Percentiles rank a stretch among this genome's conserved stretches.
These are phyloP conservation scores for Podaxis sp. DNA, from an alignment of 768 basidiomycete species.

Conservation along the genomic window DNA sequence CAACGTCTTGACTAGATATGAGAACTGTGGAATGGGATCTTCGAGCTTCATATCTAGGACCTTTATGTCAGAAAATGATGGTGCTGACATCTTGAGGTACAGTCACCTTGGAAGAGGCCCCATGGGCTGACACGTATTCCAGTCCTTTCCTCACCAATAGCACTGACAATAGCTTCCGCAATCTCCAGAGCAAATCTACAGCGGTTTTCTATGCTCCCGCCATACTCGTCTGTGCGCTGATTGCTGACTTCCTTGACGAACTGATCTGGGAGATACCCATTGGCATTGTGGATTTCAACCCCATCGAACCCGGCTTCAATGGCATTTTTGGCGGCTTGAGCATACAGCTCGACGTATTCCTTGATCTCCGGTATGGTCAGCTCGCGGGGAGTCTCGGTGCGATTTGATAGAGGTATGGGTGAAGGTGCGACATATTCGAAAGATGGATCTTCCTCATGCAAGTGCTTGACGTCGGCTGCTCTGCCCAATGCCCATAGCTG, in stretches of 20 bases:
- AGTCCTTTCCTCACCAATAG: slow-evolving; percentile 52
- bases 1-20: slow-evolving; percentile 43
- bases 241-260: slow-evolving; percentile 53
- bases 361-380: slow-evolving; percentile 47
- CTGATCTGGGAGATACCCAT: slow-evolving; percentile 55
- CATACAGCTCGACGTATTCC: slow-evolving; percentile 50
- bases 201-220: slow-evolving; percentile 41
- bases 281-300: slow-evolving; percentile 41
- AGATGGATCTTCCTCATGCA: background rate
- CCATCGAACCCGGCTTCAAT: slow-evolving; percentile 68
- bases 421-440: slow-evolving; percentile 23
- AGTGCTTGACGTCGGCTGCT: slow-evolving; percentile 22
- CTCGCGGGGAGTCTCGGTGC: slow-evolving; percentile 21
- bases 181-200: slow-evolving; percentile 56
- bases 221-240: slow-evolving; percentile 49
- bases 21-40: slow-evolving; percentile 55
- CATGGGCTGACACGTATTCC: slow-evolving; percentile 61
- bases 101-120: slow-evolving; percentile 37
- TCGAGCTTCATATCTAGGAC: slow-evolving; percentile 47
- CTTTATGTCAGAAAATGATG: slow-evolving; percentile 1
- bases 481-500: slow-evolving; percentile 61
- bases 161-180: slow-evolving; percentile 45
- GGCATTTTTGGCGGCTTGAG: slow-evolving; percentile 53
- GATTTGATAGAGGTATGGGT: background rate
- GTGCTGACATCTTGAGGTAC: slow-evolving; percentile 9